Evolutionary conservation across 257 asterid genomes (phyloP), one percentile per base, ranked within the genome.

Genomic region (Ehretia macrophylla): DNA sequence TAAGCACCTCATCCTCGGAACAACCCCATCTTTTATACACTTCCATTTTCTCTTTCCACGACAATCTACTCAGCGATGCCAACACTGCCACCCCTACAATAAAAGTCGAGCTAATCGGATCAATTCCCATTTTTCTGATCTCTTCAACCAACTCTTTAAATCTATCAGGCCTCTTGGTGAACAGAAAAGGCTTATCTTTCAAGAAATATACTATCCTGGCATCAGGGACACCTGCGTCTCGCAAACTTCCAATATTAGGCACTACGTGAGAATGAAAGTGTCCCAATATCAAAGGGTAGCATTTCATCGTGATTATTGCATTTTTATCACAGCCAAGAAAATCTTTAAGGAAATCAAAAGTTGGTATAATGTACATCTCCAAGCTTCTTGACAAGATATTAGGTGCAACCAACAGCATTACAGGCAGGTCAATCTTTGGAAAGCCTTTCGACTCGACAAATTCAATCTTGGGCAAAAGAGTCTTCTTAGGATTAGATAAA

Each of bases 21-120:
- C 64, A 53, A 49, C 75, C 79, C 71, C 71, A 63, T 32, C 63
- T 68, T 51, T 55, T 62, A 17, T 63, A 73, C 39, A 50, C 22
- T 17, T 56, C 53, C 52, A 73, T 54, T 35, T 59, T 52, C 49
- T 56, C 57, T 17, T 58, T 59, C 52, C 72, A 58, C 10, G 69
- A 61, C 32, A 16, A 23, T 20, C 48, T 73, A 16, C 38, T 45
- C 67, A 55, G 22, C 10, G 55, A 14, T 11, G 48, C 17, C 0
- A 64, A 44, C 10, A 32, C 62, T 46, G 20, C 35, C 11, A 64
- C 17, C 1, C 60, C 69, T 38, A 55, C 47, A 19, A 56, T 59
- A 16, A 55, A 64, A 2, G 38, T 32, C 20, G 51, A 40, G 10
- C 32, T 53, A 0, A 18, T 14, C 1, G 69, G 62, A 17, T 64